Percentiles rank a stretch among this genome's conserved stretches.
phyloP scores from a whole-genome alignment of 768 basidiomycete species.

The Gymnopilus junonius region DNA sequence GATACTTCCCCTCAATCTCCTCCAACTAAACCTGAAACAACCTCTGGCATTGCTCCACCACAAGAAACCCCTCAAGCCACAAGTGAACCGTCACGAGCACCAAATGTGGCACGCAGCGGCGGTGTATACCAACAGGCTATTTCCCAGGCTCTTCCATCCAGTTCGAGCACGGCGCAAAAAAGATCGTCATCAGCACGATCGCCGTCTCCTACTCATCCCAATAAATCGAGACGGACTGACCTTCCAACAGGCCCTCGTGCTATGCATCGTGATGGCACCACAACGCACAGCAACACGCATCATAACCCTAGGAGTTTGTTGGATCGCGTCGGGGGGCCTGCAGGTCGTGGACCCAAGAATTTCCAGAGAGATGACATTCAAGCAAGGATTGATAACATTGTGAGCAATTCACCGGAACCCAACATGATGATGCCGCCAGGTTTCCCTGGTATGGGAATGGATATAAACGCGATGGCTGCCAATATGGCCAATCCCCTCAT shows the following conservation, averaged over 20 bases:
- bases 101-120: conserved; percentile 54
- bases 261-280: conserved; percentile 59
- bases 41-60: neutral
- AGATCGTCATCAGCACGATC: conserved; percentile 69
- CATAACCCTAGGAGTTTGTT: conserved; percentile 66
- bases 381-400: conserved; percentile 79
- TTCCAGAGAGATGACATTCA: conserved; percentile 71
- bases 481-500: conserved; percentile 68
- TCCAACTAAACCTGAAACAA: conserved; percentile 33
- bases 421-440: conserved; percentile 60
- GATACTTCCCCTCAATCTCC: conserved; percentile 44
- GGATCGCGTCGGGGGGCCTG: conserved; percentile 77
- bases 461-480: conserved; percentile 64
- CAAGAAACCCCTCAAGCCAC: conserved; percentile 30
- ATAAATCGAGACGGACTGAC: conserved; percentile 75
- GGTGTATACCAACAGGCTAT: conserved; percentile 77
- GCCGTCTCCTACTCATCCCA: conserved; percentile 66
- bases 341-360: conserved; percentile 43
- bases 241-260: conserved; percentile 87
- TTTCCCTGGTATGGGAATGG: conserved; percentile 55
- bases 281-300: conserved; percentile 24
- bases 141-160: conserved; percentile 61
- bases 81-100: conserved; percentile 45
- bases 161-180: conserved; percentile 59
- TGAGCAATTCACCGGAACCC: conserved; percentile 53